A percentile compares a stretch with the other conserved stretches of the same genome.
These are phyloP conservation scores for Exophiala dermatitidis DNA, from an alignment of 2,329 filamentous ascomycete genomes.

Conservation along the genomic window DNA sequence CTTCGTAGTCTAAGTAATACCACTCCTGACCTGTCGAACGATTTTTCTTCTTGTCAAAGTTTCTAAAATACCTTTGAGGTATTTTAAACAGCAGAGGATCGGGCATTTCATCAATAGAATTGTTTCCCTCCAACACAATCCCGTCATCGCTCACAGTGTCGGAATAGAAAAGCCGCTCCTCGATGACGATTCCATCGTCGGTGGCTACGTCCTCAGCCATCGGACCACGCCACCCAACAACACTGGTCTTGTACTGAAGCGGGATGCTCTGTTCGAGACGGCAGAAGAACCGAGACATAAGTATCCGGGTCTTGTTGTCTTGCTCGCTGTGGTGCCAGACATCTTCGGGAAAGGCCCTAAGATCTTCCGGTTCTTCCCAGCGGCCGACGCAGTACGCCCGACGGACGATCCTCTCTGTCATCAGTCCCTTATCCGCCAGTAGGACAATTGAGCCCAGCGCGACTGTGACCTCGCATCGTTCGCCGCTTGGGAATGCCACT, in stretches of 20 bases:
- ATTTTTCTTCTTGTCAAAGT: background rate
- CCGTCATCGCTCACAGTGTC: background rate
- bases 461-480: background rate
- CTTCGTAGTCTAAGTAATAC: conserved; percentile 1
- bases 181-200: background rate
- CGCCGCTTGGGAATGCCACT: background rate
- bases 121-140: background rate
- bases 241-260: background rate
- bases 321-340: background rate
- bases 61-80: background rate
- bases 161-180: background rate
- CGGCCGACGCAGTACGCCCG: conserved; percentile 3
- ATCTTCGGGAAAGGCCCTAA: background rate
- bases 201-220: background rate
- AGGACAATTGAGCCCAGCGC: background rate
- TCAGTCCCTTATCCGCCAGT: background rate
- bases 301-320: background rate
- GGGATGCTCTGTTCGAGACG: background rate
- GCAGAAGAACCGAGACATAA: background rate
- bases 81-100: background rate
- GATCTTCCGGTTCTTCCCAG: background rate
- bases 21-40: background rate
- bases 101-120: background rate
- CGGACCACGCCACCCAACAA: background rate
- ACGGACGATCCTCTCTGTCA: background rate